Conservation (phyloP, 345 rosid species). For the Theobroma cacao region DNA sequence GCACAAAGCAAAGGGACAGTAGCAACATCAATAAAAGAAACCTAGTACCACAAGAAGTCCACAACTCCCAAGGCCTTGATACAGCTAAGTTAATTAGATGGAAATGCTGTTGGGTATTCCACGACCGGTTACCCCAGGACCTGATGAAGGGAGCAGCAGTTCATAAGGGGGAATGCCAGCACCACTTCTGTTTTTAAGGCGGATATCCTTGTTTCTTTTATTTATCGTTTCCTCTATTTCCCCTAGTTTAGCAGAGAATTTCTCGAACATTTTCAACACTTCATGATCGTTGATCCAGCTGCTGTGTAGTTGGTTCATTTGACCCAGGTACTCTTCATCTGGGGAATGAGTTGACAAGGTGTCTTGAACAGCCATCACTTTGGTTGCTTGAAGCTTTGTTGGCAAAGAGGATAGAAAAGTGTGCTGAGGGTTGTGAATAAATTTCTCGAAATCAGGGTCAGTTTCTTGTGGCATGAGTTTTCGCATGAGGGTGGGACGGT, state of each 20-base stretch:
- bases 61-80: not conserved
- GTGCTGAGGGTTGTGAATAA: constrained; percentile 65
- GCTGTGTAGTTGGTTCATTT: constrained; percentile 46
- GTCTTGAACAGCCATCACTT: constrained; percentile 96
- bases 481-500: constrained; percentile 79
- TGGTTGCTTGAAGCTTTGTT: constrained; percentile 87
- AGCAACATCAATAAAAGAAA: not conserved
- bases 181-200: constrained; percentile 68
- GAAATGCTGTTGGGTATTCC: constrained; percentile 96
- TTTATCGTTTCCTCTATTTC: constrained; percentile 68
- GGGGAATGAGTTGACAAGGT: constrained; percentile 84
- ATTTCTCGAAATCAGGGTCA: constrained; percentile 54
- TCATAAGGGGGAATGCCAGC: constrained; percentile 95
- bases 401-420: constrained; percentile 68
- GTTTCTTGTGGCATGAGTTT: constrained; percentile 66
- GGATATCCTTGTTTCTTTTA: constrained; percentile 54
- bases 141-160: constrained; percentile 73
- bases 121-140: constrained; percentile 86
- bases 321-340: constrained; percentile 84
- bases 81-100: constrained; percentile 33
- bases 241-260: constrained; percentile 52
- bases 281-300: constrained; percentile 69
- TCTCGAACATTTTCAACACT: constrained; percentile 43
- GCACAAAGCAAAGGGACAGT: not conserved
- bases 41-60: not conserved